Evolutionary conservation across 805 yeast species (phyloP).

Genomic region (Cyberlindnera mrakii): DNA sequence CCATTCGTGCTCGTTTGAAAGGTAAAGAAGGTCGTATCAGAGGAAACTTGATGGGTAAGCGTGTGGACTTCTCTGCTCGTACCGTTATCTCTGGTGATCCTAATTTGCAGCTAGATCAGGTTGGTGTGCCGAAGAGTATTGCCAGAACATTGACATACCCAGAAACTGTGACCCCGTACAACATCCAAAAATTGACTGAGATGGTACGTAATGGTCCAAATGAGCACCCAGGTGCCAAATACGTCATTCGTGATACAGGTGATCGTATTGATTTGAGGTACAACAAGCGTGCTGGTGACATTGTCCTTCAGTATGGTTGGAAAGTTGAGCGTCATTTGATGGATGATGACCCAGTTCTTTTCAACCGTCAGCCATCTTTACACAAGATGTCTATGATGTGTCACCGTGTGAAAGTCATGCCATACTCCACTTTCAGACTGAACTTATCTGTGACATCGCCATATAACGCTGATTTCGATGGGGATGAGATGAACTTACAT

Average conservation of each 20-base stretch:
- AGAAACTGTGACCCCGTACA: conserved; percentile 95
- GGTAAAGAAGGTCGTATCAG: conserved; percentile 99
- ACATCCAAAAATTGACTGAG: conserved; percentile 88
- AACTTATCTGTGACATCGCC: conserved; percentile 97
- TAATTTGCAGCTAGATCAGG: conserved; percentile 93
- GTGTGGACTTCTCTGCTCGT: conserved; percentile 98
- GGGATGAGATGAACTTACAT: conserved; percentile 99
- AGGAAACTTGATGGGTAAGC: conserved; percentile 98
- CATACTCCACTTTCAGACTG: conserved; percentile 94
- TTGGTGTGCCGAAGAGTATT: conserved; percentile 96
- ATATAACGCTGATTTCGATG: conserved; percentile 99
- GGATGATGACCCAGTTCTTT: conserved; percentile 96
- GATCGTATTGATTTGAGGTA: conserved; percentile 97
- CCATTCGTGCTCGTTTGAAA: conserved; percentile 98
- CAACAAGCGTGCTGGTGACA: conserved; percentile 97
- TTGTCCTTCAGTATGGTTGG: conserved; percentile 98
- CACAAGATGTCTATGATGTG: conserved; percentile 99
- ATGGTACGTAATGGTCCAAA: conserved; percentile 96
- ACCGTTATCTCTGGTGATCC: conserved; percentile 99
- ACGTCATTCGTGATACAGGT: conserved; percentile 96
- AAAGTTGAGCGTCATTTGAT: conserved; percentile 96
- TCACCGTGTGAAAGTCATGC: conserved; percentile 97
- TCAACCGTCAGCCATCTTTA: conserved; percentile 98
- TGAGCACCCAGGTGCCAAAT: conserved; percentile 99
- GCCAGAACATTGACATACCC: conserved; percentile 96